Base-by-base conservation (phyloP, 768 basidiomycete genomes). In the Agrocybe pediades region DNA sequence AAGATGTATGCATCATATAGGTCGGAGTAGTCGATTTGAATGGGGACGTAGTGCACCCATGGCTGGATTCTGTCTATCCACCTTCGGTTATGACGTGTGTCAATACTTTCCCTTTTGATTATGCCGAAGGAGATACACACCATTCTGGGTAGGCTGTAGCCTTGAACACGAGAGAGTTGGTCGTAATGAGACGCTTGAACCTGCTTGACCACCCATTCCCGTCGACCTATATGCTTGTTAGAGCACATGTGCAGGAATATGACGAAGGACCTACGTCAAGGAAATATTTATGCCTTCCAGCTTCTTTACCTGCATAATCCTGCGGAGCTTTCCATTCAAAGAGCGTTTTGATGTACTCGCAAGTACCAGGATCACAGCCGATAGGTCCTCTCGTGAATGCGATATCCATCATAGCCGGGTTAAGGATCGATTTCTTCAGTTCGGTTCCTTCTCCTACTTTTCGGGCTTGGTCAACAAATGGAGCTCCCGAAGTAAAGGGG, bases 11-110 rank as follows among this genome's bases (percentile, higher is more conserved):
- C 70, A 59, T 92, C 90, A 66, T 84, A 80, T 9, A 92, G 62
- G 64, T 90, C 87, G 0, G 78, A 72, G 26, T 84, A 76, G 55
- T 85, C 83, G 1, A 81, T 62, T 58, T 84, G 82, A 7, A 90
- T 70, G 1, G 88, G 87, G 15, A 89, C 74, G 59, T 86, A 90
- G 65, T 90, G 88, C 2, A 87, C 79, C 86, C 86, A 88, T 0
- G 86, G 83, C 25, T 70, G 74, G 46, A 82, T 70, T 20, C 81
- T 73, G 51, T 83, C 80, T 1, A 63, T 71, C 55, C 73, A 84
- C 81, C 80, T 82, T n/a, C n/a, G n/a, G n/a, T n/a, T n/a, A n/a
- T n/a, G n/a, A n/a, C n/a, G n/a, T n/a, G n/a, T n/a, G n/a, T n/a
- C n/a, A n/a, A n/a, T n/a, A n/a, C n/a, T n/a, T n/a, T n/a, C n/a